These are phyloP conservation scores for Marasmius tenuissimus DNA, from an alignment of 1,284 basidiomycete genomes.

Conservation along the genomic window DNA sequence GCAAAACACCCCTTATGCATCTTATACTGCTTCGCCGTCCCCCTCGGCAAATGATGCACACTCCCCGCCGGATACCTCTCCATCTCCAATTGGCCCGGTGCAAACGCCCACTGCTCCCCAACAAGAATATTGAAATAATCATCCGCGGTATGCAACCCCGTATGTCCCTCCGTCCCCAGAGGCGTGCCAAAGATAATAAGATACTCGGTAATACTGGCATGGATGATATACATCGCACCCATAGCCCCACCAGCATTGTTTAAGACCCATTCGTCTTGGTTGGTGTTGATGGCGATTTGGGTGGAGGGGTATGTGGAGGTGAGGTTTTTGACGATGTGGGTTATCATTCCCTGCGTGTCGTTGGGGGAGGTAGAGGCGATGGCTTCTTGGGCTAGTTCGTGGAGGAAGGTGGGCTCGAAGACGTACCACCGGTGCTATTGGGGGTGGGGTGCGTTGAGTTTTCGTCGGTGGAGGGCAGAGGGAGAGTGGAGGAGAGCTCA, in stretches of 20 bases:
- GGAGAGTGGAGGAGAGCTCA: slow-evolving; percentile 17
- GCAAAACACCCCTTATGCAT: slow-evolving; percentile 97
- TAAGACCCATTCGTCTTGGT: slow-evolving; percentile 88
- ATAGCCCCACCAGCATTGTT: slow-evolving; percentile 99
- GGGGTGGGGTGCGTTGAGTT: background rate
- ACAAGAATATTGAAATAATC: slow-evolving; percentile 97
- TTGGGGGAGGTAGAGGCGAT: slow-evolving; percentile 57
- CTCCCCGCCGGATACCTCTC: slow-evolving; percentile 85
- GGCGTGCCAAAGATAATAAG: slow-evolving; percentile 96
- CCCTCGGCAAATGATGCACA: slow-evolving; percentile 83
- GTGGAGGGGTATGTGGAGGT: slow-evolving; percentile 61
- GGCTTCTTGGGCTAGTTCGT: slow-evolving; percentile 71
- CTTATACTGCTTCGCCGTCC: slow-evolving; percentile 93
- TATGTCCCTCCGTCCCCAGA: slow-evolving; percentile 95
- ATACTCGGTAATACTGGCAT: slow-evolving; percentile 92
- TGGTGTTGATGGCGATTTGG: slow-evolving; percentile 58
- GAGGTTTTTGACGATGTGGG: slow-evolving; percentile 76
- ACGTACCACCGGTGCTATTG: slow-evolving; percentile 64
- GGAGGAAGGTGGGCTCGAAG: slow-evolving; percentile 64
- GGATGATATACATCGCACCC: slow-evolving; percentile 98
- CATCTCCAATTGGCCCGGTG: slow-evolving; percentile 76
- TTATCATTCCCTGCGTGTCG: slow-evolving; percentile 69
- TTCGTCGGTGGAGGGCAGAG: no score
- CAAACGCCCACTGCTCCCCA: slow-evolving; percentile 93
- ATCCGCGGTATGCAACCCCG: slow-evolving; percentile 91